Percentiles rank a stretch among this genome's conserved stretches.
phyloP scores from a whole-genome alignment of 2,329 filamentous ascomycete genomes.

The Aurifilum marmelostoma region DNA sequence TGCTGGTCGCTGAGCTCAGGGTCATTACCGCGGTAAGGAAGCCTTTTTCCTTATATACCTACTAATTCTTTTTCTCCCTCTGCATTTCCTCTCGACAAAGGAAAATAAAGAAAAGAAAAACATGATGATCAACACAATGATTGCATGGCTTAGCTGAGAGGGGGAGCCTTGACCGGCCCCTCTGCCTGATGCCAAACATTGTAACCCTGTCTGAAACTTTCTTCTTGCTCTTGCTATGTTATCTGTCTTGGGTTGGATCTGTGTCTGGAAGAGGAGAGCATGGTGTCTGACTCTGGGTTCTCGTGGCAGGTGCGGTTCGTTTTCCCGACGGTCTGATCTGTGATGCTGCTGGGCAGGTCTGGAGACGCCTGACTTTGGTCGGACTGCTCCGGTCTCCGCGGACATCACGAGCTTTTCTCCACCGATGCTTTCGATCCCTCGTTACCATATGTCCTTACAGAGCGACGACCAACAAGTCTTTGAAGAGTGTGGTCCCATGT shows the following conservation, averaged over 20 bases:
- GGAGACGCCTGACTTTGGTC: neutral
- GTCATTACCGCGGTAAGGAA: neutral
- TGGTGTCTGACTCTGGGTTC: neutral
- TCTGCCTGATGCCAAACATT: conserved; percentile 27
- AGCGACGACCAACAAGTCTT: no score
- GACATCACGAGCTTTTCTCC: neutral
- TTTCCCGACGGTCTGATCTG: neutral
- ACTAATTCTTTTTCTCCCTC: neutral
- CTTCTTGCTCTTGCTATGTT: conserved; percentile 7
- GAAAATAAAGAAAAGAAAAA: no score
- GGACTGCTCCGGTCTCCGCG: no score
- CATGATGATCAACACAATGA: conserved; percentile 25
- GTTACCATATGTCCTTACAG: no score
- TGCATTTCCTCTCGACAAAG: neutral
- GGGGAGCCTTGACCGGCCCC: conserved; percentile 22
- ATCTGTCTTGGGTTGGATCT: neutral
- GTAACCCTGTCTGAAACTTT: conserved; percentile 5
- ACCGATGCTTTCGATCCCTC: neutral
- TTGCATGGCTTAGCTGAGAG: conserved; percentile 32
- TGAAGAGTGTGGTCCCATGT: no score
- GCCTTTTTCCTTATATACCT: neutral
- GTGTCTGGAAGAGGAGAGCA: neutral
- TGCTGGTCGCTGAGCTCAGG: neutral
- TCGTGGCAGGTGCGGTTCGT: neutral
- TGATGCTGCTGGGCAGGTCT: neutral